A percentile compares a stretch with the other conserved stretches of the same genome.
Evolutionary conservation across 768 basidiomycete species (phyloP).

Genomic region (Asterophora lycoperdoides): DNA sequence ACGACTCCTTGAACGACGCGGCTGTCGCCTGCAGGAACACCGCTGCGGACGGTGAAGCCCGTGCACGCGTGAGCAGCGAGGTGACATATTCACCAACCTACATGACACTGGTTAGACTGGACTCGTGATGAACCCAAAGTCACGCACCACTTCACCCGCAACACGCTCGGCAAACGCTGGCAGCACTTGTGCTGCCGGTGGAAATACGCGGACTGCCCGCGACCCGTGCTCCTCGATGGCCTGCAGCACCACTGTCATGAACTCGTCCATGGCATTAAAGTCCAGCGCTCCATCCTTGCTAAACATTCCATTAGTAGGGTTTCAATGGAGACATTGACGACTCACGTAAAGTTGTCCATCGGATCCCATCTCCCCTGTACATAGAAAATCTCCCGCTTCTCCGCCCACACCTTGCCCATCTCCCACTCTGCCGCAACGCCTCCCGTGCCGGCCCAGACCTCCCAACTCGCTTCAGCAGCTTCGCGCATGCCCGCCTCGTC

Average conservation of each 20-base stretch:
- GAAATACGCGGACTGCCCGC: constrained; percentile 83
- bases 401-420: constrained; percentile 92
- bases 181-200: constrained; percentile 70
- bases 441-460: constrained; percentile 48
- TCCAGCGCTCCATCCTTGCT: constrained; percentile 62
- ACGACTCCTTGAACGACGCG: constrained; percentile 85
- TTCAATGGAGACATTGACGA: constrained; percentile 6
- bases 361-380: constrained; percentile 78
- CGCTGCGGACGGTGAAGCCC: constrained; percentile 45
- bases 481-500: constrained; percentile 79
- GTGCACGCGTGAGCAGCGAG: constrained; percentile 69
- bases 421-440: constrained; percentile 64
- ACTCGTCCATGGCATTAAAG: constrained; percentile 92
- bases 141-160: constrained; percentile 75
- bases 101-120: constrained; percentile 1
- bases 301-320: constrained; percentile 3
- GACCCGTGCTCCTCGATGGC: constrained; percentile 73
- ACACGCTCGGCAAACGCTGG: constrained; percentile 81
- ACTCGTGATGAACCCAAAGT: not conserved
- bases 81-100: constrained; percentile 87
- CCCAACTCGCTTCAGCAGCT: constrained; percentile 82
- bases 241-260: constrained; percentile 66
- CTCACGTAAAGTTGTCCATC: constrained; percentile 76
- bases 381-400: constrained; percentile 93
- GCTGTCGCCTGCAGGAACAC: constrained; percentile 82